phyloP scores from a whole-genome alignment of 2,329 filamentous ascomycete genomes.

The Didymella exigua region DNA sequence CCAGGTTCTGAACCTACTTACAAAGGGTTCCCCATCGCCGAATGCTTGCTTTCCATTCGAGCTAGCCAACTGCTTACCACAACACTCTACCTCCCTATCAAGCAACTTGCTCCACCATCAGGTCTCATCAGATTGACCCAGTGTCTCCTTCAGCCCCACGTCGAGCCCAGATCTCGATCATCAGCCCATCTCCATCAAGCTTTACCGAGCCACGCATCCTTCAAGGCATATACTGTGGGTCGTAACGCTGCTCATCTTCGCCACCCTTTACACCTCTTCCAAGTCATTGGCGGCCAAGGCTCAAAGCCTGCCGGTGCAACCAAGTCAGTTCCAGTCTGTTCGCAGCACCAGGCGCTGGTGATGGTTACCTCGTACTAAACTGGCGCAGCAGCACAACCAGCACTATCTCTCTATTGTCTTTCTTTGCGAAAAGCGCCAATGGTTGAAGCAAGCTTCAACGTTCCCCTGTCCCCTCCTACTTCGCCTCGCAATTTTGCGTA shows the following conservation, averaged over 20 bases:
- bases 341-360: slow-evolving; percentile 21
- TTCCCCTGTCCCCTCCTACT: slow-evolving; percentile 56
- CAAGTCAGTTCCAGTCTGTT: slow-evolving; percentile 22
- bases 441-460: slow-evolving; percentile 54
- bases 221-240: slow-evolving; percentile 23
- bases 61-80: slow-evolving; percentile 35
- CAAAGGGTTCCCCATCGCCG: slow-evolving; percentile 41
- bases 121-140: slow-evolving; percentile 37
- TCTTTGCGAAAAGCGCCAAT: slow-evolving; percentile 44
- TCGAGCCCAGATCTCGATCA: slow-evolving; percentile 38
- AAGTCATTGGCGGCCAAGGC: slow-evolving; percentile 17
- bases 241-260: slow-evolving; percentile 21
- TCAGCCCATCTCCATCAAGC: slow-evolving; percentile 27
- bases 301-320: slow-evolving; percentile 20
- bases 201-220: slow-evolving; percentile 33
- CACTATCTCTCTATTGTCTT: slow-evolving; percentile 24
- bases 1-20: slow-evolving; percentile 43
- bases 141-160: slow-evolving; percentile 36
- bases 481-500: slow-evolving; percentile 59
- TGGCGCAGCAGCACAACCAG: slow-evolving; percentile 30
- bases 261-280: slow-evolving; percentile 14
- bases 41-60: slow-evolving; percentile 40
- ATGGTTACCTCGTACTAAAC: slow-evolving; percentile 31
- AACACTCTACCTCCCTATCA: slow-evolving; percentile 15
- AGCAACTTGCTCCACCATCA: slow-evolving; percentile 19